Evolutionary conservation across 768 basidiomycete species (phyloP).

Genomic region (Tephrocybe sp.): DNA sequence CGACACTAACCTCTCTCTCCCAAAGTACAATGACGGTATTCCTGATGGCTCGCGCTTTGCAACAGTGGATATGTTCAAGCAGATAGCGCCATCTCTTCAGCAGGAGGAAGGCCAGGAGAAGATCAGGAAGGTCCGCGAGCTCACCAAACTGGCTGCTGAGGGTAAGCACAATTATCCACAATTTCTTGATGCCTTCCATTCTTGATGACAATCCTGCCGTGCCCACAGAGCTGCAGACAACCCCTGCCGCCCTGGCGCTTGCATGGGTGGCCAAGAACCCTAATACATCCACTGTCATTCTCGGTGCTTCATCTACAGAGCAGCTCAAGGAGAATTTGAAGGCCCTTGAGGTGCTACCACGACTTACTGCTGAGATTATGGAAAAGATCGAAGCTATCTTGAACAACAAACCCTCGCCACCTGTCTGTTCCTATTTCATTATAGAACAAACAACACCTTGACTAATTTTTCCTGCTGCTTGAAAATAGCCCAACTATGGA

Average conservation of each 20-base stretch:
- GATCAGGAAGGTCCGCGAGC: slow-evolving; percentile 64
- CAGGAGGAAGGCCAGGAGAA: slow-evolving; percentile 60
- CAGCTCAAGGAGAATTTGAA: slow-evolving; percentile 40
- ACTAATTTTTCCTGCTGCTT: background rate
- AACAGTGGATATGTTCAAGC: slow-evolving; percentile 48
- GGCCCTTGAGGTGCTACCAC: slow-evolving; percentile 56
- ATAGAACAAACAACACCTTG: background rate
- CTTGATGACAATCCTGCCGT: too few relatives aligned
- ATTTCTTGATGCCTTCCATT: too few relatives aligned
- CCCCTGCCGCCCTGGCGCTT: slow-evolving; percentile 63
- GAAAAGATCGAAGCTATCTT: slow-evolving; percentile 61
- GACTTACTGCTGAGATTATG: slow-evolving; percentile 57
- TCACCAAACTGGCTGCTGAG: slow-evolving; percentile 63
- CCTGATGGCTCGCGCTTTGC: slow-evolving; percentile 71
- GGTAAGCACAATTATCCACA: slow-evolving; percentile 26
- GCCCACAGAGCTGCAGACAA: slow-evolving; percentile 38
- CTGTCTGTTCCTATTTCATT: slow-evolving; percentile 21
- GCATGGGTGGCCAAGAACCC: slow-evolving; percentile 76
- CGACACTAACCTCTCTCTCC: background rate
- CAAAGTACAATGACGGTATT: slow-evolving; percentile 70
- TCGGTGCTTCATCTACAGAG: slow-evolving; percentile 61
- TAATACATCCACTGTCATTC: slow-evolving; percentile 67
- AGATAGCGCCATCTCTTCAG: slow-evolving; percentile 50
- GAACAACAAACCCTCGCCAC: slow-evolving; percentile 38
- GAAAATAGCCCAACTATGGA: slow-evolving; percentile 2